A percentile compares a stretch with the other conserved stretches of the same genome.
Evolutionary conservation across 176 grass and related monocot genomes (phyloP).

Genomic region (Bonia amplexicaulis): DNA sequence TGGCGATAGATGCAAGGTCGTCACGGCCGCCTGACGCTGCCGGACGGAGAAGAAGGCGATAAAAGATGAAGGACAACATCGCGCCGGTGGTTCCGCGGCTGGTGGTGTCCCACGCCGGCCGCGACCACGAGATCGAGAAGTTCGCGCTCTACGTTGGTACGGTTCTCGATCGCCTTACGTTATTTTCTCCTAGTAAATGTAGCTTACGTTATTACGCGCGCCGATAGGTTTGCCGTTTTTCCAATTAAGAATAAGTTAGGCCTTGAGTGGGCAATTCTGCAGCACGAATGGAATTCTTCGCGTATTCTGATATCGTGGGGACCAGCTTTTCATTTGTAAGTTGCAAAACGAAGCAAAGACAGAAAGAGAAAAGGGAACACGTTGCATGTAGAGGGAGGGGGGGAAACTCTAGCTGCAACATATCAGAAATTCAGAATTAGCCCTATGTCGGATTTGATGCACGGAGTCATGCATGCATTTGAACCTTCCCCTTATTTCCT

Average conservation of each 20-base stretch:
- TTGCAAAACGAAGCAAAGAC: background rate
- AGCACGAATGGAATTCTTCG: too few species aligned
- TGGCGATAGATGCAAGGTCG: background rate
- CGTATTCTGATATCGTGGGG: background rate
- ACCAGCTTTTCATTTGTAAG: background rate
- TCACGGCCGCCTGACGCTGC: background rate
- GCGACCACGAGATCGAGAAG: constrained; percentile 58
- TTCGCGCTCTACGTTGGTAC: constrained; percentile 90
- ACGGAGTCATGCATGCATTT: background rate
- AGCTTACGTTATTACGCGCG: background rate
- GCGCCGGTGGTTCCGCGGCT: constrained; percentile 46
- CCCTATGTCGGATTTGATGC: background rate
- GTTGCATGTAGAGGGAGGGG: too few species aligned
- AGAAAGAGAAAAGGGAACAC: background rate
- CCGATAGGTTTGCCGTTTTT: background rate
- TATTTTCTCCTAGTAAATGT: background rate
- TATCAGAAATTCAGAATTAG: background rate
- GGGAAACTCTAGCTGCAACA: background rate
- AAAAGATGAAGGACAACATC: background rate
- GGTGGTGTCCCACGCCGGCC: constrained; percentile 35
- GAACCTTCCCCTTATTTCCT: too few species aligned
- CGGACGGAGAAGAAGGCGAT: background rate
- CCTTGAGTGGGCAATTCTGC: background rate
- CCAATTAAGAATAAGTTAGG: background rate
- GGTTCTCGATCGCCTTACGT: background rate